These are phyloP conservation scores for Leccinum obscurum DNA, from an alignment of 768 basidiomycete species.

Conservation along the genomic window DNA sequence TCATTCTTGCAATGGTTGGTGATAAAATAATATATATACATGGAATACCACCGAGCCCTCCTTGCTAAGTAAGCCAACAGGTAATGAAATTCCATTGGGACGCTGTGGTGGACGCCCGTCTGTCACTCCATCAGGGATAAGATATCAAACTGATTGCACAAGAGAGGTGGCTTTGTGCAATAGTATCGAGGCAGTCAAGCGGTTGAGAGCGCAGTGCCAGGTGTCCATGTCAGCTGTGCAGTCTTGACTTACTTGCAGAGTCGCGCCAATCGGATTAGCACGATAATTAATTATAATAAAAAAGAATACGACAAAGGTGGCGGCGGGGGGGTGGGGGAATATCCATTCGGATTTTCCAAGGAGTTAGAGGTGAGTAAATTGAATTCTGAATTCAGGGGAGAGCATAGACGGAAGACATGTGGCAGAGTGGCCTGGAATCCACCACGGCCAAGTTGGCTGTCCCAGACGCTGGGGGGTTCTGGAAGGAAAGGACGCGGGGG, in stretches of 20 bases:
- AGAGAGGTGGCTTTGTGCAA: background rate
- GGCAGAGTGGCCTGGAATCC: conserved; percentile 18
- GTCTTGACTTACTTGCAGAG: background rate
- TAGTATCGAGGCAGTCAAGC: background rate
- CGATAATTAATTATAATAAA: background rate
- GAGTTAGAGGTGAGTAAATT: conserved; percentile 12
- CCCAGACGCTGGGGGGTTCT: conserved; percentile 13
- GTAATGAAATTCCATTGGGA: conserved; percentile 17
- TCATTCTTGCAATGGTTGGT: conserved; percentile 11
- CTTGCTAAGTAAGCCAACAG: background rate
- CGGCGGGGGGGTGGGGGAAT: background rate
- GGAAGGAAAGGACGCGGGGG: conserved; percentile 13
- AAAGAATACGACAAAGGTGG: background rate
- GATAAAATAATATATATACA: conserved; percentile 10
- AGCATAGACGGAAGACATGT: conserved; percentile 20
- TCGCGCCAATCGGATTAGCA: background rate
- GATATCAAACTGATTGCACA: conserved; percentile 12
- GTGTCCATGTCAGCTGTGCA: background rate
- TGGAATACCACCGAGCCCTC: conserved; percentile 17
- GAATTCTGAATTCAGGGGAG: conserved; percentile 16
- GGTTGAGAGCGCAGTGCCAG: conserved; percentile 4
- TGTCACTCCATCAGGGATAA: conserved; percentile 6
- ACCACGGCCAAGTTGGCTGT: conserved; percentile 19
- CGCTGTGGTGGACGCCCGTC: background rate
- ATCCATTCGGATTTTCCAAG: background rate